Conservation (phyloP, 1,284 basidiomycete species). For the Sanghuangporus weigelae region DNA sequence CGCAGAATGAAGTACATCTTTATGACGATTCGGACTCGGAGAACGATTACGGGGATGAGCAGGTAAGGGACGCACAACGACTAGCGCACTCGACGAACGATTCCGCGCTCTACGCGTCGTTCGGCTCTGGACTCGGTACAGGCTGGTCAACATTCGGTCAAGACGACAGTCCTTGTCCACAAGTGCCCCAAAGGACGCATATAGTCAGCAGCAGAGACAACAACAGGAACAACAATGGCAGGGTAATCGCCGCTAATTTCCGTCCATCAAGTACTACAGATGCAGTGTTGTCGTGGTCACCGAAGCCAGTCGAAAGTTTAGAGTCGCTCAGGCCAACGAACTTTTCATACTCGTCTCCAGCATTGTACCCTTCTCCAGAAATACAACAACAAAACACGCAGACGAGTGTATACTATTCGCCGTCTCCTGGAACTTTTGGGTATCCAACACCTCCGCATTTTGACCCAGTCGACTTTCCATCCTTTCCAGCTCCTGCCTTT, state of each 20-base stretch:
- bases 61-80: background rate
- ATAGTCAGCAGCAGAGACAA: background rate
- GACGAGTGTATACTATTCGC: conserved; percentile 4
- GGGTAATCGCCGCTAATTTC: background rate
- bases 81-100: background rate
- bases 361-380: background rate
- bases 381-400: background rate
- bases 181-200: background rate
- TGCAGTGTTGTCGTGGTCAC: conserved; percentile 13
- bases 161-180: background rate
- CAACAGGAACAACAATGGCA: background rate
- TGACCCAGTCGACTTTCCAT: background rate
- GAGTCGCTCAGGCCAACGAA: background rate
- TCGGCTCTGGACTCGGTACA: background rate
- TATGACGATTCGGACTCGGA: background rate
- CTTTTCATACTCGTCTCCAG: background rate
- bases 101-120: background rate
- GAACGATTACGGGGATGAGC: background rate
- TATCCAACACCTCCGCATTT: conserved; percentile 4
- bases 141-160: conserved; percentile 12
- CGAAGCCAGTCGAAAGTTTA: conserved; percentile 1
- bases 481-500: conserved; percentile 6
- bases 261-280: background rate
- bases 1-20: background rate
- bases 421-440: conserved; percentile 15